Evolutionary conservation across 495 filamentous ascomycete genomes (phyloP).

Genomic region (Neurospora hispaniola): DNA sequence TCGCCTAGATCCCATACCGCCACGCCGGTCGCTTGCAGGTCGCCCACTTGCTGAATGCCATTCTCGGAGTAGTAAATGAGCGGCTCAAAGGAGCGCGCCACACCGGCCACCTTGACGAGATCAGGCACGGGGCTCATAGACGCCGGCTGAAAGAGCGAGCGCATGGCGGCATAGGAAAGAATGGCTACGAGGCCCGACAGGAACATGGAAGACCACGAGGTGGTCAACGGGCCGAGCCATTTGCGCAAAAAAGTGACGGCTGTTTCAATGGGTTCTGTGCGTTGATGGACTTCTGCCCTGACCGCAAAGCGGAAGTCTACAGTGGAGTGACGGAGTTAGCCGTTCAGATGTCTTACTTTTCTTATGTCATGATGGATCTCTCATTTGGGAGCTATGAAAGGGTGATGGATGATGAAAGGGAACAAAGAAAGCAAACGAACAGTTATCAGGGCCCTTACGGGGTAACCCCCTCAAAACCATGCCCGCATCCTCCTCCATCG

Average conservation of each 20-base stretch:
- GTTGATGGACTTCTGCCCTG: constrained; percentile 76
- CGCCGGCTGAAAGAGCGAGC: constrained; percentile 57
- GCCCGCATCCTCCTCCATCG: constrained; percentile 7
- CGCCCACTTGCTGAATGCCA: constrained; percentile 70
- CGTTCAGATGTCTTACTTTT: not conserved
- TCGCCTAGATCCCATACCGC: constrained; percentile 90
- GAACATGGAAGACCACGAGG: constrained; percentile 56
- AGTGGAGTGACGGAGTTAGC: constrained; percentile 16
- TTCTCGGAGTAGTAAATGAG: constrained; percentile 87
- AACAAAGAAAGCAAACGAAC: constrained; percentile 19
- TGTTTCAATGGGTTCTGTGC: constrained; percentile 72
- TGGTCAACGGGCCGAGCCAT: constrained; percentile 44
- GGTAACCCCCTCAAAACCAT: constrained; percentile 3
- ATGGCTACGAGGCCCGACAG: constrained; percentile 42
- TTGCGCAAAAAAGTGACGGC: constrained; percentile 52
- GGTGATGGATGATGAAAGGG: not conserved
- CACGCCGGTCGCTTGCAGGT: constrained; percentile 77
- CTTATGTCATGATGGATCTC: not conserved
- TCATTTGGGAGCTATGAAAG: not conserved
- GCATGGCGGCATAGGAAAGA: constrained; percentile 48
- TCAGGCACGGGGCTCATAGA: constrained; percentile 63
- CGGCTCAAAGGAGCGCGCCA: constrained; percentile 83
- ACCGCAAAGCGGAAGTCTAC: constrained; percentile 79
- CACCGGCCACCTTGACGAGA: constrained; percentile 76
- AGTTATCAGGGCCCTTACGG: constrained; percentile 23